phyloP scores from a whole-genome alignment of 2,329 filamentous ascomycete genomes.

The Paracorniculantispora psalliotae region DNA sequence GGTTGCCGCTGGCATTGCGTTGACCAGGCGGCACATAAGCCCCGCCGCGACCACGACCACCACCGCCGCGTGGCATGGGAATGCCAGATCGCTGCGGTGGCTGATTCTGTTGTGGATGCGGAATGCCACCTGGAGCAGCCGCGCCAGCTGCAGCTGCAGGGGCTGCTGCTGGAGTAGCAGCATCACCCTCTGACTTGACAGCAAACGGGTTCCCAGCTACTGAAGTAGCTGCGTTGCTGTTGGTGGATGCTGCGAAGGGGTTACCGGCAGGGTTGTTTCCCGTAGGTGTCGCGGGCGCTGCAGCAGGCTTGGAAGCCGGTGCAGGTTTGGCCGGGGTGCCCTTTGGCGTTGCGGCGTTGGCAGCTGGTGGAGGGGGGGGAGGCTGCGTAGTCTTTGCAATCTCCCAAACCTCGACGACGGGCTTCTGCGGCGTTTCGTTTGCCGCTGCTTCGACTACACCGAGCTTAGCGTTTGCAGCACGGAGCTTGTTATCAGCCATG shows the following conservation, averaged over 20 bases:
- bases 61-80: constrained; percentile 38
- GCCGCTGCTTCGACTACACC: constrained; percentile 76
- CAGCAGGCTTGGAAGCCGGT: background rate
- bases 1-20: constrained; percentile 29
- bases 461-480: constrained; percentile 63
- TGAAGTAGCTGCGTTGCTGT: constrained; percentile 17
- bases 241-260: constrained; percentile 17
- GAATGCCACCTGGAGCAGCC: constrained; percentile 7
- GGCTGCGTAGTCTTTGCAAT: constrained; percentile 56
- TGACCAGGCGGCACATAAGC: constrained; percentile 34
- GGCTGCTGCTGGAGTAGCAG: constrained; percentile 9
- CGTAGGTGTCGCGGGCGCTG: background rate
- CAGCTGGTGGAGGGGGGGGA: constrained; percentile 21
- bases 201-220: constrained; percentile 29
- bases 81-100: constrained; percentile 31
- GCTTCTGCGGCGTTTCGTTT: constrained; percentile 75
- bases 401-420: constrained; percentile 83
- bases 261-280: constrained; percentile 9
- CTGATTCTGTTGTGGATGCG: constrained; percentile 15
- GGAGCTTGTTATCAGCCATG: constrained; percentile 68
- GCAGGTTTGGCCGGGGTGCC: constrained; percentile 17
- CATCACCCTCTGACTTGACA: constrained; percentile 13
- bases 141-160: constrained; percentile 13
- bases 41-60: constrained; percentile 34
- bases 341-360: constrained; percentile 11